These are phyloP conservation scores for Aspergillus saccharolyticus DNA, from an alignment of 495 filamentous ascomycete species.

Conservation along the genomic window DNA sequence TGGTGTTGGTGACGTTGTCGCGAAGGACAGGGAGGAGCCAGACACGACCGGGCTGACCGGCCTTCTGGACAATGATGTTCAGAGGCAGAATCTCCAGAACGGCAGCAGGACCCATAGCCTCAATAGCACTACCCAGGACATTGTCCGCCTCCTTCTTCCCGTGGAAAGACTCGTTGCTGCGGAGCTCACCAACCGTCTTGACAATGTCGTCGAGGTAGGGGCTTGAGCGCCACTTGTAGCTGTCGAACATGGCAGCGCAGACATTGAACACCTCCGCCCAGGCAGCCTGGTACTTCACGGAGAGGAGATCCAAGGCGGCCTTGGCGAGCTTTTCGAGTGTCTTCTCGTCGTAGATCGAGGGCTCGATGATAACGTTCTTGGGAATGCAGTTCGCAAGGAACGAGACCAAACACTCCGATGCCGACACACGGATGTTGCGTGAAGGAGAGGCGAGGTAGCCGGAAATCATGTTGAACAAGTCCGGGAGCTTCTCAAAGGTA, in stretches of 20 bases:
- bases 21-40: slow-evolving; percentile 92
- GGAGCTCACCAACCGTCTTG: slow-evolving; percentile 76
- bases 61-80: slow-evolving; percentile 71
- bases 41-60: slow-evolving; percentile 75
- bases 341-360: slow-evolving; percentile 84
- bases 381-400: slow-evolving; percentile 87
- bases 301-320: slow-evolving; percentile 64
- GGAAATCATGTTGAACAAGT: slow-evolving; percentile 70
- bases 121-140: slow-evolving; percentile 79
- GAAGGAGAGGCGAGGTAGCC: slow-evolving; percentile 78
- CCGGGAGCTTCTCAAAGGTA: slow-evolving; percentile 82
- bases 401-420: slow-evolving; percentile 90
- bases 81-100: slow-evolving; percentile 78
- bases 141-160: slow-evolving; percentile 93
- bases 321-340: slow-evolving; percentile 69
- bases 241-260: slow-evolving; percentile 77
- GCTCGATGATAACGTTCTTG: slow-evolving; percentile 69
- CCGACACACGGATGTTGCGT: slow-evolving; percentile 86
- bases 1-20: slow-evolving; percentile 78
- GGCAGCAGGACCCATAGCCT: slow-evolving; percentile 79
- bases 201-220: slow-evolving; percentile 71
- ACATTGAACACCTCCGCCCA: slow-evolving; percentile 96
- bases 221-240: slow-evolving; percentile 75
- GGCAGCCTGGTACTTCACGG: slow-evolving; percentile 84
- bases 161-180: slow-evolving; percentile 80